phyloP scores from a whole-genome alignment of 2,329 filamentous ascomycete species.

The Epichloe hybrida region DNA sequence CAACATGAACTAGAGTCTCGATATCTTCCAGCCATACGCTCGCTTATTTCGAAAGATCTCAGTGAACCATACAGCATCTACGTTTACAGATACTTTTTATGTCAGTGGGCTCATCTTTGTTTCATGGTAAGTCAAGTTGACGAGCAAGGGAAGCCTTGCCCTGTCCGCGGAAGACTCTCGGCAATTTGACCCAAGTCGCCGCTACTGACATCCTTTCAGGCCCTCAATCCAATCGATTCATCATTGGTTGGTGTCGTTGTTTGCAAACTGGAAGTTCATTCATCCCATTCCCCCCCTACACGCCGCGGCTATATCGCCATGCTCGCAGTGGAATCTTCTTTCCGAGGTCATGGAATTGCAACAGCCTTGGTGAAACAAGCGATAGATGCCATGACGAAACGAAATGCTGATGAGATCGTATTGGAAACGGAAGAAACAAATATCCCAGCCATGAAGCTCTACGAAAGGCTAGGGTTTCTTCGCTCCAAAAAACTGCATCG shows the following conservation, averaged over 20 bases:
- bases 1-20: conserved; percentile 44
- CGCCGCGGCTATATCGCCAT: conserved; percentile 94
- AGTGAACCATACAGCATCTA: conserved; percentile 99
- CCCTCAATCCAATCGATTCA: conserved; percentile 43
- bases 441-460: conserved; percentile 75
- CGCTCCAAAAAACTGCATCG: conserved; percentile 85
- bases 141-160: neutral
- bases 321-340: conserved; percentile 75
- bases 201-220: conserved; percentile 25
- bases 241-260: conserved; percentile 80
- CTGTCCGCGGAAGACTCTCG: neutral
- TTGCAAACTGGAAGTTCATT: conserved; percentile 85
- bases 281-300: conserved; percentile 60
- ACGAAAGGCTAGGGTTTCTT: conserved; percentile 84
- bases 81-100: conserved; percentile 95
- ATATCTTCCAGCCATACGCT: conserved; percentile 74
- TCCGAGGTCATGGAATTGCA: conserved; percentile 75
- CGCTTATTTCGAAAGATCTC: conserved; percentile 87
- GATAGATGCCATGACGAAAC: conserved; percentile 77
- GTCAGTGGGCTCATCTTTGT: conserved; percentile 96
- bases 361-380: conserved; percentile 79
- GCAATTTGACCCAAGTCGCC: neutral
- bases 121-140: conserved; percentile 57
- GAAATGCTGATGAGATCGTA: conserved; percentile 83
- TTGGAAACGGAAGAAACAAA: conserved; percentile 95